phyloP scores from a whole-genome alignment of 1,284 basidiomycete genomes.

The Uromyces viciae-fabae region DNA sequence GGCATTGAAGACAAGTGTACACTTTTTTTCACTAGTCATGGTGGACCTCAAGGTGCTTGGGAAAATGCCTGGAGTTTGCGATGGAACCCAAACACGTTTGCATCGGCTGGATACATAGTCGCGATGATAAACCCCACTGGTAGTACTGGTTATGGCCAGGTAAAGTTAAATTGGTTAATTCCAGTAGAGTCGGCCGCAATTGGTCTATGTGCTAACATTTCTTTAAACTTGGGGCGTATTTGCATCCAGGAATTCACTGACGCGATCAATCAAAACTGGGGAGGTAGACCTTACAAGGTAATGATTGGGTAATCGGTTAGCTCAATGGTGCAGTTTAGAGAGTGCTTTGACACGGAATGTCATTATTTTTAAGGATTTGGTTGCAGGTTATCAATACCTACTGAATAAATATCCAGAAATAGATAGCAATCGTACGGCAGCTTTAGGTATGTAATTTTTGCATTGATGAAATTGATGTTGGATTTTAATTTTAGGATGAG shows the following conservation, averaged over 20 bases:
- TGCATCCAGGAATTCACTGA: conserved; percentile 47
- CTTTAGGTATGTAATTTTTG: neutral
- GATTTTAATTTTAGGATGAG: neutral
- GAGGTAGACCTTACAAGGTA: conserved; percentile 48
- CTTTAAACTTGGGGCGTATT: neutral
- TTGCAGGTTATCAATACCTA: conserved; percentile 39
- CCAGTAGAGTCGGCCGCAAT: too few relatives aligned
- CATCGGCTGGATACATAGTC: conserved; percentile 50
- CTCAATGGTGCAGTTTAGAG: too few relatives aligned
- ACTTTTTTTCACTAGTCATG: conserved; percentile 47
- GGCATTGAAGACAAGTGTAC: neutral
- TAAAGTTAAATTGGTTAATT: neutral
- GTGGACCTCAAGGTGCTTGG: conserved; percentile 52
- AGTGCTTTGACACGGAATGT: too few relatives aligned
- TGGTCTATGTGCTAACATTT: neutral
- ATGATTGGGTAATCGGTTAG: too few relatives aligned
- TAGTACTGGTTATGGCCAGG: conserved; percentile 50
- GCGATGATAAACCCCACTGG: conserved; percentile 50
- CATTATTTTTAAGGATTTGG: conserved; percentile 20
- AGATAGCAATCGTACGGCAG: conserved; percentile 29
- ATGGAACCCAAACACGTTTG: conserved; percentile 51
- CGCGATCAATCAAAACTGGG: conserved; percentile 51
- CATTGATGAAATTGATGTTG: neutral
- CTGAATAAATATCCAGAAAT: conserved; percentile 31
- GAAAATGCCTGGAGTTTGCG: conserved; percentile 49